Base-by-base conservation (phyloP, 2,329 filamentous ascomycete genomes). In the Dactylellina sp. region DNA sequence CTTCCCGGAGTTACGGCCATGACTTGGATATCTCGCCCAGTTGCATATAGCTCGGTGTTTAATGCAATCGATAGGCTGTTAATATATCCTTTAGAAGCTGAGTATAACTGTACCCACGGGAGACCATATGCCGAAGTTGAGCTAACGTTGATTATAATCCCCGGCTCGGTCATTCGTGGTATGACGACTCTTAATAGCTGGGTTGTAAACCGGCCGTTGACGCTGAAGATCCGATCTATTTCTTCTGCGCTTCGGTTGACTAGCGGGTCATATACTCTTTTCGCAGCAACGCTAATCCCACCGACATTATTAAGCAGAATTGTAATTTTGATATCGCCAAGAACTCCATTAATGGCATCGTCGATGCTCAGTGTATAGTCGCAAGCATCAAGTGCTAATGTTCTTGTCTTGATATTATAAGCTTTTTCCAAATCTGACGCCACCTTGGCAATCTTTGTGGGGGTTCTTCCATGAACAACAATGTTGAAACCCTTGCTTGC, bases 401-500 rank as follows among this genome's bases (percentile, higher is more conserved):
- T 60, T 37, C 92, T 92, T 77, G 90, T 90, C 81, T 93, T 83
- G 42, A 94, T 83, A 14, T 86, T 83, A 84, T 90, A 89, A 80
- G 91, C 90, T 76, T 85, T 80, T 78, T 88, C 85, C 78, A 99
- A 89, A 77, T 96, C 91, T 32, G 86, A 82, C 37, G 92, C 88
- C 52, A 99, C 86, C 0, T 87, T 82, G 63, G 91, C 87, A 77
- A 99, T 89, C 83, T 99, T 99, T 40, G 91, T 91, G 77, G 91
- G 86, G 14, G 95, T 98, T 79, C 95, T 93, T 49, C 95, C 98
- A 74, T 99, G 89, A 78, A 99, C 91, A 76, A 99, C 84, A 78
- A 98, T 85, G 83, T 97, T 98, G 88, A 94, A 99, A 78, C 93
- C 93, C 80, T 95, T 93, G 75, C 88, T 85, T 20, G 95, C 93